Conservation (phyloP, 257 asterid genomes). For the Solanum pinnatisectum region DNA sequence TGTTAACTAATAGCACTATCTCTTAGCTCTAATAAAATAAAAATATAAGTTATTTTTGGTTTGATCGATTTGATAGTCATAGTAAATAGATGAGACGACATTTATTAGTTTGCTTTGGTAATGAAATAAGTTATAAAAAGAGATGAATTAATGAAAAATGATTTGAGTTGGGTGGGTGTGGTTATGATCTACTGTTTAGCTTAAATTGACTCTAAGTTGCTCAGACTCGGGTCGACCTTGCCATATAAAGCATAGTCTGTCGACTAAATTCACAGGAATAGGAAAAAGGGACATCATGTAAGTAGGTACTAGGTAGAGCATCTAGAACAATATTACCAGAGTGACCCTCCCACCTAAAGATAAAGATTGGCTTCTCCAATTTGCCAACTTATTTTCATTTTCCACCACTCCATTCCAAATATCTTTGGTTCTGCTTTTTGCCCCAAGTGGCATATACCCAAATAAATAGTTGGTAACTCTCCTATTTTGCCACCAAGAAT, state of each 20-base stretch:
- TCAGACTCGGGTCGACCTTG: background rate
- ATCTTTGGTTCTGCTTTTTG: background rate
- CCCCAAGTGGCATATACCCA: background rate
- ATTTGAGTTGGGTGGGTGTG: background rate
- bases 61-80: background rate
- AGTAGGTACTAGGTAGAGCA: background rate
- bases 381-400: background rate
- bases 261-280: background rate
- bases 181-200: background rate
- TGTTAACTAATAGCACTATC: background rate
- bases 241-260: background rate
- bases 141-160: background rate
- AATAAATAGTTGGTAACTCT: background rate
- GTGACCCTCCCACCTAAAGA: background rate
- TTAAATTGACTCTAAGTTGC: background rate
- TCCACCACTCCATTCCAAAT: background rate
- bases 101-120: background rate
- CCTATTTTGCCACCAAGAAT: background rate
- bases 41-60: background rate
- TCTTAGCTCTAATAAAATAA: background rate
- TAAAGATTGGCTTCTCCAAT: background rate
- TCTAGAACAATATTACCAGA: background rate
- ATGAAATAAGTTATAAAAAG: background rate
- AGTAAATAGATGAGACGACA: background rate
- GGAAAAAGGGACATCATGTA: background rate